Conservation (phyloP, 2,329 filamentous ascomycete species). For the Colletotrichum sp. region DNA sequence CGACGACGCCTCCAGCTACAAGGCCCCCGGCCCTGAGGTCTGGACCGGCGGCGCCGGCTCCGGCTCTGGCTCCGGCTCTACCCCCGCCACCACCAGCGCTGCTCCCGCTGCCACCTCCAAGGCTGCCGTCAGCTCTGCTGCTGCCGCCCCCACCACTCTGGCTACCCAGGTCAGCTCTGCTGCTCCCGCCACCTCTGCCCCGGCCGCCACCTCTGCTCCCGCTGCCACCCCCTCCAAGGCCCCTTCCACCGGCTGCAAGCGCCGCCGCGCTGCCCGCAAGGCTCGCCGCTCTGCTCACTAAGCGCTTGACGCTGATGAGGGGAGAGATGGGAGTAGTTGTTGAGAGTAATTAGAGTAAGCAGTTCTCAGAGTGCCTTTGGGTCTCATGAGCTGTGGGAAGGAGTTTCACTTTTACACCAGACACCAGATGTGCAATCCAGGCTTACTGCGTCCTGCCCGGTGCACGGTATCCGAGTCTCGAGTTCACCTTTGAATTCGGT, state of each 20-base stretch:
- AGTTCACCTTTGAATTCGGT: neutral
- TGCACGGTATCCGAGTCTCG: neutral
- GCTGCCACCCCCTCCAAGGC: conserved; percentile 25
- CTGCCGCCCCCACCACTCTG: neutral
- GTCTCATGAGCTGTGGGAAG: neutral
- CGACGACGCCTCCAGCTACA: conserved; percentile 29
- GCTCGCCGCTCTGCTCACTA: conserved; percentile 20
- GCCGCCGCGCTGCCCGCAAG: conserved; percentile 19
- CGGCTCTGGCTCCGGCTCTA: conserved; percentile 14
- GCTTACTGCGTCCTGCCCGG: conserved; percentile 12
- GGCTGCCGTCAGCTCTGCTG: neutral
- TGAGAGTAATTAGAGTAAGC: neutral
- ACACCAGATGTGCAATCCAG: conserved; percentile 17
- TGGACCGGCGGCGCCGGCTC: conserved; percentile 29
- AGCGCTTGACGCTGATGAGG: neutral
- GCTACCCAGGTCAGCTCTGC: neutral
- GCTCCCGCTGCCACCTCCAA: neutral
- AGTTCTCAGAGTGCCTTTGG: neutral
- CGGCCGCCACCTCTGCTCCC: conserved; percentile 1
- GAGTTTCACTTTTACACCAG: conserved; percentile 2
- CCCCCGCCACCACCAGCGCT: conserved; percentile 3
- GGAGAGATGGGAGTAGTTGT: neutral
- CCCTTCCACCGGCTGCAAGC: conserved; percentile 13
- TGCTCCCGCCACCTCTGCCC: conserved; percentile 2
- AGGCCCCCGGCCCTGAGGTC: conserved; percentile 39